Base-by-base conservation (phyloP, 1,284 basidiomycete species). In the Pseudozyma tsukubaensis region DNA sequence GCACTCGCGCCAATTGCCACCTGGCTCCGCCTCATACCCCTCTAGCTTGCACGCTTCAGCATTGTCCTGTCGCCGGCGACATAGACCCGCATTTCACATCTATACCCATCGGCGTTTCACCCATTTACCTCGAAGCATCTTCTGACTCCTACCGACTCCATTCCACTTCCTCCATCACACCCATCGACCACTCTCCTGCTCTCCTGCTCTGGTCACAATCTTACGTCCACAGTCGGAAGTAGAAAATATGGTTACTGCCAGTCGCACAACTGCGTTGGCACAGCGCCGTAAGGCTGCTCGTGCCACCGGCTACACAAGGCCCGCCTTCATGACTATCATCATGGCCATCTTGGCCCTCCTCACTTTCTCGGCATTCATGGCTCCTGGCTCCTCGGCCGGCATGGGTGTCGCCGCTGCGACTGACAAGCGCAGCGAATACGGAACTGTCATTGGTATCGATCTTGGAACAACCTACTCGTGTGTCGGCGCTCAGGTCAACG, bases 361-460 rank as follows among this genome's bases (percentile, higher is more conserved):
- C 56, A 77, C 79, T 29, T 69, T 80, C 51, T 62, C 63, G n/a
- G 64, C 79, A 32, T 63, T 68, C 68, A 72, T 77, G 54, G 49
- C 59, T 57, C 58, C 73, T 42, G 47, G 42, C 66, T 62, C 62
- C 18, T 74, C 74, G 3, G 64, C 66, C 52, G 74, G 67, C 21
- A 67, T 75, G 59, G 81, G 80, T 51, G 79, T 81, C 58, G 72
- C 79, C 32, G 80, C 77, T 56, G 58, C 78, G 36, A 62, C 78
- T 42, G 78, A 83, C 69, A 82, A 80, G 76, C 75, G 78, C 50
- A 75, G 67, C 58, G 79, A 85, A 53, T 94, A 93, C 86, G 94
- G 94, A 69, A 92, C 92, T 48, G 94, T 97, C 50, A 97, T 97
- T 85, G 94, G 88, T 86, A 88, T 89, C 81, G 87, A 93, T 92